Evolutionary conservation across 2,329 filamentous ascomycete species (phyloP).

Genomic region (Rasamsonia emersonii): DNA sequence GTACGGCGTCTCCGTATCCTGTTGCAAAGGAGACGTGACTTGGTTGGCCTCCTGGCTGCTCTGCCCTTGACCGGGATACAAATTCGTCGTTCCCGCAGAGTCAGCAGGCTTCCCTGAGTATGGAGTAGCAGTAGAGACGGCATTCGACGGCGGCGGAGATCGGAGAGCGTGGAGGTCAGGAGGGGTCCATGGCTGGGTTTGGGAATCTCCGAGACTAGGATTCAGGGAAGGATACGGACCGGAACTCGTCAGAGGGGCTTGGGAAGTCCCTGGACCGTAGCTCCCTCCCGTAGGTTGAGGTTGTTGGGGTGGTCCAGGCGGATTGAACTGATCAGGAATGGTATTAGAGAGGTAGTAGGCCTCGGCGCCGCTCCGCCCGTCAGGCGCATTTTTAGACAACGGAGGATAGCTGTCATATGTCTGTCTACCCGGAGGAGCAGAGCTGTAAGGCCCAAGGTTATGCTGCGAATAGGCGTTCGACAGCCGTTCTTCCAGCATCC

Average conservation of each 20-base stretch:
- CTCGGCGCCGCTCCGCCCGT: conserved; percentile 52
- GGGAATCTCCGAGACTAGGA: conserved; percentile 8
- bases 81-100: conserved; percentile 8
- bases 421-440: conserved; percentile 37
- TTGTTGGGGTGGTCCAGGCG: conserved; percentile 45
- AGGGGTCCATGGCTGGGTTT: conserved; percentile 15
- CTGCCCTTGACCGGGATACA: conserved; percentile 12
- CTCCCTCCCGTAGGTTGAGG: conserved; percentile 22
- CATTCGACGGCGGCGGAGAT: conserved; percentile 14
- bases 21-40: conserved; percentile 4
- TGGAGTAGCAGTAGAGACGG: conserved; percentile 11
- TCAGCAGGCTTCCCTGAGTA: too few species aligned
- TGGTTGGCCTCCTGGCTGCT: conserved; percentile 11
- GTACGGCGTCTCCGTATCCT: conserved; percentile 7
- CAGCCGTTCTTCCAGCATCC: conserved; percentile 92
- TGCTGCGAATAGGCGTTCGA: conserved; percentile 88
- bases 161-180: conserved; percentile 11
- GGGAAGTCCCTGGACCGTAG: conserved; percentile 8
- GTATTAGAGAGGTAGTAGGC: conserved; percentile 71
- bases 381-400: conserved; percentile 49
- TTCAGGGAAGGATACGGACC: conserved; percentile 13
- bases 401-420: conserved; percentile 61
- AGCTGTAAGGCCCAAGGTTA: conserved; percentile 54
- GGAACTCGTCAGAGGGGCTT: conserved; percentile 13
- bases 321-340: conserved; percentile 38